Evolutionary conservation across 2,329 filamentous ascomycete species (phyloP).

Genomic region (Venturia oleaginea): DNA sequence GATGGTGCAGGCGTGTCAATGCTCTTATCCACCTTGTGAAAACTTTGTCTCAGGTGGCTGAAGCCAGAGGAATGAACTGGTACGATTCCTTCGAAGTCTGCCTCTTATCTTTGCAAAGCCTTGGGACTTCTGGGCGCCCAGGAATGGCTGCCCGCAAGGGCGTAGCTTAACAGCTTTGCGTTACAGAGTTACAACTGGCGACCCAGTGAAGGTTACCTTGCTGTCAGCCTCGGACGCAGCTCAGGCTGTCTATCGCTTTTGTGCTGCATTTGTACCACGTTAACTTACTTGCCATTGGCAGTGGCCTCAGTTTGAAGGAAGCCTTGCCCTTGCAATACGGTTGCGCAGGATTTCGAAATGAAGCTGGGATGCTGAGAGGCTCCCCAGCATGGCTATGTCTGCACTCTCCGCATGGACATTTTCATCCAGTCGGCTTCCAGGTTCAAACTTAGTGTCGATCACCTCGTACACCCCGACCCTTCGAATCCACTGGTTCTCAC

Average conservation of each 20-base stretch:
- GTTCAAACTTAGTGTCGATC: background rate
- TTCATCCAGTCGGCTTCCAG: background rate
- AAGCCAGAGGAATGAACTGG: background rate
- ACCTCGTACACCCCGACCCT: background rate
- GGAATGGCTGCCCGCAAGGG: background rate
- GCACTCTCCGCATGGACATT: background rate
- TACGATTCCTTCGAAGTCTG: background rate
- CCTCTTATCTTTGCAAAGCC: constrained; percentile 4
- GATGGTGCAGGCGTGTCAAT: background rate
- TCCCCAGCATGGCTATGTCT: background rate
- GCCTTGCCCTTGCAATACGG: background rate
- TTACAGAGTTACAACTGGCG: background rate
- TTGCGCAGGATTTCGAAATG: background rate
- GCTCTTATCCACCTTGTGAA: background rate
- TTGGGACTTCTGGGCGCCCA: background rate
- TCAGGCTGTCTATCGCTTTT: background rate
- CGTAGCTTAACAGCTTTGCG: background rate
- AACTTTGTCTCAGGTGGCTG: background rate
- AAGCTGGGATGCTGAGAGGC: background rate
- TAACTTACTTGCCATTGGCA: background rate
- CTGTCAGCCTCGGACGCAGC: background rate
- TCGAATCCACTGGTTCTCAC: background rate
- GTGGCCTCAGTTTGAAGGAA: background rate
- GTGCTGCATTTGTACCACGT: background rate
- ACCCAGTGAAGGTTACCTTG: background rate